Evolutionary conservation across 352 stramenopile genomes (phyloP).

Genomic region (Phytophthora meadii): DNA sequence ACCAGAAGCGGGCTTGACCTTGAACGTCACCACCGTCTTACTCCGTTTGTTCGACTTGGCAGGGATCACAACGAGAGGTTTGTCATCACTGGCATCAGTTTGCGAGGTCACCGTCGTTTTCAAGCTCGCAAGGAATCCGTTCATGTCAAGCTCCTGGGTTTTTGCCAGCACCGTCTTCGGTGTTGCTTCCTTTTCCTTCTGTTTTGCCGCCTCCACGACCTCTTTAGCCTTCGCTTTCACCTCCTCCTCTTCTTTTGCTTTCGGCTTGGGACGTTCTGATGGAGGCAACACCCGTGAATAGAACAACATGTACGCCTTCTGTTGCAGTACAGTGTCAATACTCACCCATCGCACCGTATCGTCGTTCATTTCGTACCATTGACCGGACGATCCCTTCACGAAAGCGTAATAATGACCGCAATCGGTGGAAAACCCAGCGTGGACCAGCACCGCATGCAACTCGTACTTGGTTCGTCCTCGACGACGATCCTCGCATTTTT

Average conservation of each 20-base stretch:
- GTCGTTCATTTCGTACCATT: constrained; percentile 95
- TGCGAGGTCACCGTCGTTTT: constrained; percentile 43
- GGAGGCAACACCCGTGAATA: constrained; percentile 78
- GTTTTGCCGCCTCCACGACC: constrained; percentile 5
- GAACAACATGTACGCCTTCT: constrained; percentile 93
- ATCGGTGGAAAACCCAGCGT: constrained; percentile 88
- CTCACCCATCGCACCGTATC: constrained; percentile 88
- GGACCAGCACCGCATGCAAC: constrained; percentile 86
- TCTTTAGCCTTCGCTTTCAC: constrained; percentile 39
- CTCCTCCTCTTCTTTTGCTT: constrained; percentile 32
- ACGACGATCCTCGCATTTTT: constrained; percentile 57
- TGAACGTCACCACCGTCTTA: constrained; percentile 49
- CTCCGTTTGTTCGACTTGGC: constrained; percentile 26
- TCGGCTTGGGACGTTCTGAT: constrained; percentile 48
- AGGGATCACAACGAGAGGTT: constrained; percentile 22
- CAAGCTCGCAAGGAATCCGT: constrained; percentile 69
- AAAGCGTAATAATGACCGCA: constrained; percentile 93
- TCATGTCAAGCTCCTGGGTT: constrained; percentile 68
- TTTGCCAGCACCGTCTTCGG: constrained; percentile 31
- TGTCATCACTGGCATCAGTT: constrained; percentile 3
- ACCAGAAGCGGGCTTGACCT: constrained; percentile 19
- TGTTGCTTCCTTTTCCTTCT: constrained; percentile 24
- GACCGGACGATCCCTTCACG: constrained; percentile 85
- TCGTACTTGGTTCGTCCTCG: constrained; percentile 70
- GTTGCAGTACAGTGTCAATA: constrained; percentile 84